A percentile compares a stretch with the other conserved stretches of the same genome.
These are phyloP conservation scores for Paraglomus occultum DNA, from an alignment of 192 early-diverging fungal species.

Conservation along the genomic window DNA sequence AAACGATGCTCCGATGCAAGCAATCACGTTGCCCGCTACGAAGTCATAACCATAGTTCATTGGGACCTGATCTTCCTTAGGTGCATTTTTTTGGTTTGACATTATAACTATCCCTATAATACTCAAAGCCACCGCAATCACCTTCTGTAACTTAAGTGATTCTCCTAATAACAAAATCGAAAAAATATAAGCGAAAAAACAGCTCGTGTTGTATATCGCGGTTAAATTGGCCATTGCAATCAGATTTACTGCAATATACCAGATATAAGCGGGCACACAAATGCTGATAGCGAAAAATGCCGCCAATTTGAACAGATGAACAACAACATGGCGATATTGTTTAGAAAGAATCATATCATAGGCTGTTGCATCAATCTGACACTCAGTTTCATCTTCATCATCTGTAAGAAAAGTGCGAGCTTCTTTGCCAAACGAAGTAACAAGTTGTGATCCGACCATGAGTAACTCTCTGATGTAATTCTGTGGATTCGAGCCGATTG, in stretches of 20 bases:
- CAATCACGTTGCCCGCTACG: conserved; percentile 54
- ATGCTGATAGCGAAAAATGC: conserved; percentile 53
- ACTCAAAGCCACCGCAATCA: conserved; percentile 61
- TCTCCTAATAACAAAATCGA: conserved; percentile 71
- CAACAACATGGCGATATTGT: background rate
- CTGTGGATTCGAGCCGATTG: background rate
- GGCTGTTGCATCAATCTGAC: background rate
- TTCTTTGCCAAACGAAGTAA: background rate
- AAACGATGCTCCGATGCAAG: conserved; percentile 58
- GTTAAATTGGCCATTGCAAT: conserved; percentile 77
- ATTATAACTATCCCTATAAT: conserved; percentile 71
- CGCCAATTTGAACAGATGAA: conserved; percentile 34
- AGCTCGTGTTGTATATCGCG: conserved; percentile 79
- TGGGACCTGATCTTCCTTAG: conserved; percentile 20
- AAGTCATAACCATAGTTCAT: background rate
- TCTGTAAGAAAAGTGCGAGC: background rate
- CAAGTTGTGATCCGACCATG: conserved; percentile 19
- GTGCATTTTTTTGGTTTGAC: conserved; percentile 24
- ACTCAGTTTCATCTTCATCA: background rate
- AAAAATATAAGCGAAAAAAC: conserved; percentile 83
- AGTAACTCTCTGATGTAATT: conserved; percentile 12
- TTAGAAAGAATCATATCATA: conserved; percentile 5
- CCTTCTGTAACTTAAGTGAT: conserved; percentile 55
- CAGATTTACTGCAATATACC: conserved; percentile 74
- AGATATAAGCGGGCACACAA: conserved; percentile 69